Conservation (phyloP, 805 yeast species). For the Candida nonsorbophila region DNA sequence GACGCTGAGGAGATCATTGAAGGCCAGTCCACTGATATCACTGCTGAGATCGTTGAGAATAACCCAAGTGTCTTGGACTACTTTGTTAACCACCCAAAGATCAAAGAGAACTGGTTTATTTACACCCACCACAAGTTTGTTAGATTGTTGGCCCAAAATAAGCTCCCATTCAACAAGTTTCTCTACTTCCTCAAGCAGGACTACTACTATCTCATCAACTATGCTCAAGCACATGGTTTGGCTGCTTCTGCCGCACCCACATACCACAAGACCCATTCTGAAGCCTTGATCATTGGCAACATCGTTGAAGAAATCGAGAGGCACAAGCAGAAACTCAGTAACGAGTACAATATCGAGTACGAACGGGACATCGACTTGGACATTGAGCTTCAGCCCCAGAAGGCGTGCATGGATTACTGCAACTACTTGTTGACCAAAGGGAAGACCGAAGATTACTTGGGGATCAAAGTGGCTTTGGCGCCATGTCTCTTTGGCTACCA, state of each 20-base stretch:
- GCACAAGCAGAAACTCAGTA: conserved; percentile 47
- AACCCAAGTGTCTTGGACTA: conserved; percentile 34
- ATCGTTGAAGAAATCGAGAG: conserved; percentile 51
- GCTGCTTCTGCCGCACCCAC: conserved; percentile 61
- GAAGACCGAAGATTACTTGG: conserved; percentile 51
- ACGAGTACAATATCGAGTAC: conserved; percentile 35
- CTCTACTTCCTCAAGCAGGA: conserved; percentile 58
- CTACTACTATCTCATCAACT: conserved; percentile 62
- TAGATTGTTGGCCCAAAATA: conserved; percentile 43
- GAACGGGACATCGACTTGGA: conserved; percentile 33
- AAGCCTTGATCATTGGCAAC: conserved; percentile 45
- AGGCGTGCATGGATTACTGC: conserved; percentile 57
- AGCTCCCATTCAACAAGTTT: conserved; percentile 47
- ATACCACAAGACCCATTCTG: conserved; percentile 44
- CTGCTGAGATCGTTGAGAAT: conserved; percentile 2
- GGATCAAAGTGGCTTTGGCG: conserved; percentile 60
- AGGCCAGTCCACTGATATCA: too few relatives aligned
- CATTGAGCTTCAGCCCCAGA: conserved; percentile 41
- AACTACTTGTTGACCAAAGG: conserved; percentile 55
- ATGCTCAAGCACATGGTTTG: conserved; percentile 59
- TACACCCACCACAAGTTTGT: conserved; percentile 65
- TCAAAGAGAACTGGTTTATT: conserved; percentile 49
- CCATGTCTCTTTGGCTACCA: conserved; percentile 76
- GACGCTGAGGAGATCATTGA: conserved; percentile 6
- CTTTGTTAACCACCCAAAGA: conserved; percentile 51